These are phyloP conservation scores for Cutaneotrichosporon cutaneum DNA, from an alignment of 1,284 basidiomycete species.

Conservation along the genomic window DNA sequence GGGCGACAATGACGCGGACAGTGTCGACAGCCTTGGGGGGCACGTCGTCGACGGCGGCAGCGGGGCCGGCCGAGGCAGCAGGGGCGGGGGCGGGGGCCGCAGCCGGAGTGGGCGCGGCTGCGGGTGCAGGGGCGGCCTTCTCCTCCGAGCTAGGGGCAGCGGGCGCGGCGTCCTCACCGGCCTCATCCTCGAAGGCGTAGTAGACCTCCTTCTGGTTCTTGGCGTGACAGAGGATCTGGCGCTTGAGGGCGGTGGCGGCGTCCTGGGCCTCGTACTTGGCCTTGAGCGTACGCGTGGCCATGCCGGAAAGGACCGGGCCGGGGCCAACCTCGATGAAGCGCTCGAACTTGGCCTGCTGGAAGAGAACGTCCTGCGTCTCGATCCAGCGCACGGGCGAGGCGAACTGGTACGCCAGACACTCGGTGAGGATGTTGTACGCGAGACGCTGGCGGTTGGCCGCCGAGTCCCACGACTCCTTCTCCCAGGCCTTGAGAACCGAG, in stretches of 20 bases:
- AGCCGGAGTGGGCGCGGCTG: constrained; percentile 57
- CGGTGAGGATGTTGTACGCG: constrained; percentile 92
- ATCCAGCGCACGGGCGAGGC: constrained; percentile 97
- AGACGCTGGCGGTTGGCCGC: constrained; percentile 82
- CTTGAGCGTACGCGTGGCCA: constrained; percentile 92
- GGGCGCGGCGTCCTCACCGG: constrained; percentile 43
- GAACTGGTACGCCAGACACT: constrained; percentile 88
- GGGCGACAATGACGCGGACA: constrained; percentile 83
- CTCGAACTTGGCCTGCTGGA: constrained; percentile 85
- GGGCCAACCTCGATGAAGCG: constrained; percentile 94
- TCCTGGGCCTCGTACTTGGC: constrained; percentile 93
- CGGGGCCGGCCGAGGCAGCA: constrained; percentile 61
- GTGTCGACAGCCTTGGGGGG: constrained; percentile 92
- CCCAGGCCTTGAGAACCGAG: constrained; percentile 90
- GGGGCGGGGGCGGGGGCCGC: constrained; percentile 56
- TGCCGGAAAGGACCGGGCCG: constrained; percentile 88
- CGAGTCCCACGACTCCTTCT: constrained; percentile 82
- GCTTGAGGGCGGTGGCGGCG: constrained; percentile 74
- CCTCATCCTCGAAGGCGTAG: constrained; percentile 93
- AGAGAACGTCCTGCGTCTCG: constrained; percentile 94
- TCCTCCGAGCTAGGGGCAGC: constrained; percentile 52
- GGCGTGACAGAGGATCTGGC: constrained; percentile 85
- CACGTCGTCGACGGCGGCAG: constrained; percentile 73
- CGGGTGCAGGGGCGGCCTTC: constrained; percentile 55
- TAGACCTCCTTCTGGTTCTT: constrained; percentile 97